Percentiles rank a stretch among this genome's conserved stretches.
phyloP scores from a whole-genome alignment of 768 basidiomycete species.

The Trichaptum fuscoviolaceum region DNA sequence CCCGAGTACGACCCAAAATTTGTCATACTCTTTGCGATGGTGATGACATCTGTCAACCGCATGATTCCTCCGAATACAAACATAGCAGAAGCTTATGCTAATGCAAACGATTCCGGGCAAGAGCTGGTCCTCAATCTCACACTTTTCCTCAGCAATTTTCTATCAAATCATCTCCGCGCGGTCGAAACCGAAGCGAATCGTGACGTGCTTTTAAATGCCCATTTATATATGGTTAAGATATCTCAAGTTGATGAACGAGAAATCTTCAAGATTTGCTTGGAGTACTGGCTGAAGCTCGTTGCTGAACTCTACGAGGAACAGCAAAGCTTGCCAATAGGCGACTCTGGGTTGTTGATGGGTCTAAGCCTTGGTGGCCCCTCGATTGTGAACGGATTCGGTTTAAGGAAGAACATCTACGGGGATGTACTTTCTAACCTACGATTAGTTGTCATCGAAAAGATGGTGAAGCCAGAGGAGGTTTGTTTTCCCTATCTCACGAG shows the following conservation, averaged over 20 bases:
- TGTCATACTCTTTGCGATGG: constrained; percentile 94
- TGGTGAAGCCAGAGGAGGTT: constrained; percentile 99
- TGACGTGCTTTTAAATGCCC: constrained; percentile 92
- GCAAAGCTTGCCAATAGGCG: constrained; percentile 84
- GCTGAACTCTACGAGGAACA: constrained; percentile 97
- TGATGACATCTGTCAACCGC: constrained; percentile 94
- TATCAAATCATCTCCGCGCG: constrained; percentile 87
- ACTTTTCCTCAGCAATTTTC: constrained; percentile 93
- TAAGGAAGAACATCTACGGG: constrained; percentile 92
- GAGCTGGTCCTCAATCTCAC: constrained; percentile 96
- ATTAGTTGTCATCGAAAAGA: constrained; percentile 93
- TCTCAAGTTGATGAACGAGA: constrained; percentile 98
- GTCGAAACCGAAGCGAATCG: constrained; percentile 89
- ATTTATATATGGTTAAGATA: constrained; percentile 97
- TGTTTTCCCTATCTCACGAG: constrained; percentile 7
- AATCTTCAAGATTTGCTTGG: constrained; percentile 98
- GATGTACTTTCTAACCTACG: constrained; percentile 93
- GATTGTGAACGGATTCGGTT: constrained; percentile 69
- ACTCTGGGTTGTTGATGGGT: constrained; percentile 83
- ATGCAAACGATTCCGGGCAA: constrained; percentile 88
- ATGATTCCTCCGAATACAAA: constrained; percentile 97
- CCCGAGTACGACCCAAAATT: constrained; percentile 98
- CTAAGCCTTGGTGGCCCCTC: constrained; percentile 66
- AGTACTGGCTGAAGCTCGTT: constrained; percentile 96
- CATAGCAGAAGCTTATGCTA: constrained; percentile 86